Base-by-base conservation (phyloP, 2,329 filamentous ascomycete genomes). In the Colletotrichum sp. region DNA sequence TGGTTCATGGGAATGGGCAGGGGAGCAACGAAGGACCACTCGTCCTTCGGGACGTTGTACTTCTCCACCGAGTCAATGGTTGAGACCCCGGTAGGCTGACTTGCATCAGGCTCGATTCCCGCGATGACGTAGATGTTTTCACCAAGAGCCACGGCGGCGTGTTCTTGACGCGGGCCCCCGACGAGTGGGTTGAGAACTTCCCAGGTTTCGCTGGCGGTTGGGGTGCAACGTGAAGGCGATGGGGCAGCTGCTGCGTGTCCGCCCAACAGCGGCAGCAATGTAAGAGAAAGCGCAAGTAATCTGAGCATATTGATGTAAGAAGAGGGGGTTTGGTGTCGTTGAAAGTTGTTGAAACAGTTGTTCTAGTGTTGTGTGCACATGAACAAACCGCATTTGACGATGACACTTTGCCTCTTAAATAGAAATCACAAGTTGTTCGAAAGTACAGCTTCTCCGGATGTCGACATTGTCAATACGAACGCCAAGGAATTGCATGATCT, bases 321-420 rank as follows among this genome's bases (percentile, higher is more conserved):
- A 39, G 36, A 39, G 2, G 36, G 36, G 3, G 16, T 10, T n/a
- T 10, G 39, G 39, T n/a, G 8, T 44, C 0, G 39, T 44, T 44
- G 16, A 1, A 44, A 8, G 36, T 6, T 44, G 3, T 10, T 10
- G 36, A 6, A 0, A 10, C 1, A 18, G 16, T 18, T n/a, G 36
- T 10, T 44, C 1, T 2, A 3, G 16, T 44, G 36, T 3, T n/a
- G 16, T 18, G 36, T n/a, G 16, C 0, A 1, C 0, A n/a, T n/a
- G 39, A 44, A 44, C 36, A 44, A 39, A n/a, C 5, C 39, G 0
- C 39, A n/a, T n/a, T 44, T 10, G 39, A 18, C 36, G 16, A 0
- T 10, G 39, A 44, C 39, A 1, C 0, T 6, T 0, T 44, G 39
- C 39, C 5, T 44, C 16, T 44, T 44, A 0, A n/a, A n/a, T 44